Conservation (phyloP, 2,329 filamentous ascomycete genomes). For the Colletotrichum salicis region DNA sequence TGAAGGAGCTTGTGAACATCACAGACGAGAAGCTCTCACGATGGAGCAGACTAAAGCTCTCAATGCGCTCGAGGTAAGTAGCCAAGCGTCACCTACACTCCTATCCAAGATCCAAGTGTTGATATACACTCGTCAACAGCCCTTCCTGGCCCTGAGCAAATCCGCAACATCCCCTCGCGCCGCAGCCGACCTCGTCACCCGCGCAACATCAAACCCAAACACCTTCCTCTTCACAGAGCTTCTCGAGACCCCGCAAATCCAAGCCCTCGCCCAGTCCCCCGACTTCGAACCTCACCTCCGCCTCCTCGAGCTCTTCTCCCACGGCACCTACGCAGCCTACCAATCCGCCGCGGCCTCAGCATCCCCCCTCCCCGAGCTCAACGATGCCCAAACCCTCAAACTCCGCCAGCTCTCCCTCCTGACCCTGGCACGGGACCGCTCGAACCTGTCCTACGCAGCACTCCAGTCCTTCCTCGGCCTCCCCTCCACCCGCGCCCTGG, state of each 20-base stretch:
- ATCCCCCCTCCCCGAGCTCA: conserved; percentile 73
- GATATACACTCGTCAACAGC: conserved; percentile 62
- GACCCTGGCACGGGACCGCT: conserved; percentile 75
- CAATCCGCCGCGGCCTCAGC: conserved; percentile 40
- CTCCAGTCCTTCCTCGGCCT: conserved; percentile 77
- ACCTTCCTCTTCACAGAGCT: conserved; percentile 96
- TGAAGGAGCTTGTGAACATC: conserved; percentile 12
- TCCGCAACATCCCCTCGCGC: conserved; percentile 85
- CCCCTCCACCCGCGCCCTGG: conserved; percentile 74
- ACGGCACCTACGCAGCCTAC: conserved; percentile 89
- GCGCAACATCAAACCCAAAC: conserved; percentile 88
- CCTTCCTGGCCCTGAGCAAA: conserved; percentile 90
- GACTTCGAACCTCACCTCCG: conserved; percentile 74
- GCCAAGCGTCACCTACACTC: background rate
- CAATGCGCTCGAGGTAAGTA: conserved; percentile 69
- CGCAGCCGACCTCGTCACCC: conserved; percentile 84
- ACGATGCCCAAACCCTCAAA: conserved; percentile 79
- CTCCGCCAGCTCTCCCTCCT: conserved; percentile 91
- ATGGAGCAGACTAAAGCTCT: conserved; percentile 82
- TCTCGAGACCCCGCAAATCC: conserved; percentile 82
- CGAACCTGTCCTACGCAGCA: conserved; percentile 77
- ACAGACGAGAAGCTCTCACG: conserved; percentile 35
- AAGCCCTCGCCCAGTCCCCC: conserved; percentile 70
- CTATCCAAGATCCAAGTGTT: background rate
- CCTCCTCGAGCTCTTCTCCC: conserved; percentile 88